Evolutionary conservation across 2,329 filamentous ascomycete species (phyloP), one percentile per base, ranked within the genome.

Genomic region (Alternaria triticina): DNA sequence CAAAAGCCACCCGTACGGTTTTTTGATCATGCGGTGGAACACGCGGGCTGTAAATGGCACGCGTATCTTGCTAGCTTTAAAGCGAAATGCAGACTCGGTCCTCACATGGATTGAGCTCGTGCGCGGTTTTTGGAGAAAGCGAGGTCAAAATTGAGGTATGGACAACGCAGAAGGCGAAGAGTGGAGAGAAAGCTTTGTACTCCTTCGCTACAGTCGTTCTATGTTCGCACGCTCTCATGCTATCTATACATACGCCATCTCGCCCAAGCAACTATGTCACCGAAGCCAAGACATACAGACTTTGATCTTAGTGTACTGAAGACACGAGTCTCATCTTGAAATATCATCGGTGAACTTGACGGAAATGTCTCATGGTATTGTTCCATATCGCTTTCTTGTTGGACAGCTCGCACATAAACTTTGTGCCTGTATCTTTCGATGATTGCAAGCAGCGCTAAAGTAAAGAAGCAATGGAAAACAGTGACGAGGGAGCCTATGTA

Each of bases 291-390:
- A 3, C n/a, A 17, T 17, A 17, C n/a, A 6, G 36, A 17, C 36
- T 40, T 40, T 17, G 9, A 40, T 17, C n/a, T 40, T 10, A 40
- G 36, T 40, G 36, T 17, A 6, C 2, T 17, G 3, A 2, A 40
- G 36, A 17, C 36, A 40, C n/a, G 36, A 40, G 36, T 40, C 36
- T 40, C 1, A 17, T 40, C 0, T 17, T 40, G 36, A 40, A 0
- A 3, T 0, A 10, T 11, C 1, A 3, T 40, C n/a, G 0, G 9
- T 40, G n/a, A 40, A 40, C 9, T 11, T 40, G 36, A 2, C 36
- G 0, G n/a, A 40, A 10, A 40, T 4, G 0, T 40, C 3, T 40
- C 33, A 40, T 40, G 0, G 0, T 1, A 1, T 2, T 3, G 0
- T 40, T 3, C 15, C 15, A 17, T n/a, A 0, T 3, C 15, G 5